Evolutionary conservation across 148 eudicot genomes (phyloP).

Genomic region (Camellia lanceoleosa): DNA sequence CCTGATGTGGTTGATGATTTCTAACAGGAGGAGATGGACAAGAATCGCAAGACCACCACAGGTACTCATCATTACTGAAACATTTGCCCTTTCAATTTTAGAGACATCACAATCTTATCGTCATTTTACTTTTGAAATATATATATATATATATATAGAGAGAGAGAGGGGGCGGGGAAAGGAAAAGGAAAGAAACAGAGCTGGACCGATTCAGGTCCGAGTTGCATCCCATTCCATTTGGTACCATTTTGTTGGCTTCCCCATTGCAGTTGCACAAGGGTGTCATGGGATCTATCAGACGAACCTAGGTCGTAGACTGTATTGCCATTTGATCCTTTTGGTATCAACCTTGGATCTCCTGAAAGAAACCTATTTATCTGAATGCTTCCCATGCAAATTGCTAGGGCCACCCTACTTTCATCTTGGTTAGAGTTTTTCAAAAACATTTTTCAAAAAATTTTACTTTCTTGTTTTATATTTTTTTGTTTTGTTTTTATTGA

Average conservation of each 20-base stretch:
- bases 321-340: neutral
- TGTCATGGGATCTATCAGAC: neutral
- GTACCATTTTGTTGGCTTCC: neutral
- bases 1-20: conserved; percentile 21
- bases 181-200: neutral
- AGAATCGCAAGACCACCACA: conserved; percentile 55
- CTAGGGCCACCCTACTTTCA: too few relatives aligned
- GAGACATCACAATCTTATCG: neutral
- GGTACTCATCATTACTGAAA: conserved; percentile 37
- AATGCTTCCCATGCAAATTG: neutral
- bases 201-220: neutral
- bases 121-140: neutral
- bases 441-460: too few relatives aligned
- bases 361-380: neutral
- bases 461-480: too few relatives aligned
- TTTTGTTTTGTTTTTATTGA: too few relatives aligned
- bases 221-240: neutral
- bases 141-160: too few relatives aligned
- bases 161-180: neutral
- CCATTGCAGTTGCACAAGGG: neutral
- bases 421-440: too few relatives aligned
- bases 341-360: neutral
- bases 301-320: neutral
- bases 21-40: conserved; percentile 84
- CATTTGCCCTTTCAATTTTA: neutral